These are phyloP conservation scores for Petrea volubilis DNA, from an alignment of 257 asterid species.

Conservation along the genomic window DNA sequence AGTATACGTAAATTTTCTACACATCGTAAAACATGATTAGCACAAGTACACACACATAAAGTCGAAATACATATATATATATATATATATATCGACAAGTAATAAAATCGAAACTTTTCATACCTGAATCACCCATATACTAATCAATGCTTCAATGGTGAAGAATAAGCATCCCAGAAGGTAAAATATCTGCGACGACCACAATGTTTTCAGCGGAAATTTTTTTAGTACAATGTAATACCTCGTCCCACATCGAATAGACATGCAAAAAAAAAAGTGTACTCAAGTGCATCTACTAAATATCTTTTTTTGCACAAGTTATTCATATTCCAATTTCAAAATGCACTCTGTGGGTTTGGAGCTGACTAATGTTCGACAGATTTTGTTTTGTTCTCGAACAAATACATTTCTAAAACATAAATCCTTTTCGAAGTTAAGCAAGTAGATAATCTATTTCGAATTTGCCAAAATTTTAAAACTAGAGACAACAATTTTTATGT, in stretches of 20 bases:
- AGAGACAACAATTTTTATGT: neutral
- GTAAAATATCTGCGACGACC: slow-evolving; percentile 62
- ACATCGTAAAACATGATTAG: neutral
- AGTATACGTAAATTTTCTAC: slow-evolving; percentile 81
- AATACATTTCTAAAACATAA: neutral
- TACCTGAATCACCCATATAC: slow-evolving; percentile 97
- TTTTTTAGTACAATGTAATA: no score
- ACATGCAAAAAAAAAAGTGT: neutral
- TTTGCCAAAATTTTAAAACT: neutral
- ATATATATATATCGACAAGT: neutral
- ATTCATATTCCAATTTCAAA: no score
- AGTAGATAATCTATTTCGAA: no score
- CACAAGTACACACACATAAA: neutral
- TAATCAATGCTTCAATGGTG: slow-evolving; percentile 62
- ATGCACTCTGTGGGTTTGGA: neutral
- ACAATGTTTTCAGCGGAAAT: neutral
- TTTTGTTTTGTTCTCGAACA: neutral
- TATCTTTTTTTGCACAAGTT: no score
- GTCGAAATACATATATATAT: neutral
- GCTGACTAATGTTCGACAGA: neutral
- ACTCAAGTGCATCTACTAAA: no score
- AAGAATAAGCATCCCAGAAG: slow-evolving; percentile 66
- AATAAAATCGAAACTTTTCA: neutral
- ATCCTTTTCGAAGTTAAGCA: no score
- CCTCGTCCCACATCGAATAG: no score